Evolutionary conservation across 805 yeast genomes (phyloP).

Genomic region (Scheffersomyces spartinae): DNA sequence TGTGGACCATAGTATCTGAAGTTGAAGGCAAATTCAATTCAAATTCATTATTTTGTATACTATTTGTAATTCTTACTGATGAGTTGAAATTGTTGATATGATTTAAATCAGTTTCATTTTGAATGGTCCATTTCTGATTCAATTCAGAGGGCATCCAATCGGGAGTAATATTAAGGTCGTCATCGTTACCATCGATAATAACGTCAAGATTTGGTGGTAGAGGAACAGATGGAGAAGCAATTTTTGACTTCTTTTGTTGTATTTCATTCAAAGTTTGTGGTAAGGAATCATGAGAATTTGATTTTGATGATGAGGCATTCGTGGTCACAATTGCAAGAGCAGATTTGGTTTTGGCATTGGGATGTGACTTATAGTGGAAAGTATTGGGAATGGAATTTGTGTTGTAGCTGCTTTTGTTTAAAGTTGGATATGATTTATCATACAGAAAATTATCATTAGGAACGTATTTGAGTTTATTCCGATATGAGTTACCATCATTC

Average conservation of each 20-base stretch:
- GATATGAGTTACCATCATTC: slow-evolving; percentile 9
- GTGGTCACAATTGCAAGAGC: slow-evolving; percentile 11
- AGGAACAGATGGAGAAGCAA: no score
- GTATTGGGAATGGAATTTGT: slow-evolving; percentile 30
- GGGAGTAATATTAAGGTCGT: slow-evolving; percentile 16
- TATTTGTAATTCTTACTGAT: slow-evolving; percentile 13
- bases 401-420: no score
- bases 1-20: slow-evolving; percentile 22
- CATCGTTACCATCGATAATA: neutral
- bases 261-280: neutral
- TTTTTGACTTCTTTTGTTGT: neutral
- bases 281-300: neutral
- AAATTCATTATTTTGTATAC: slow-evolving; percentile 5
- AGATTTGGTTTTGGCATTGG: slow-evolving; percentile 29
- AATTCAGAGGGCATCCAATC: slow-evolving; percentile 33
- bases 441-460: slow-evolving; percentile 20
- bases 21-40: slow-evolving; percentile 10
- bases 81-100: slow-evolving; percentile 6
- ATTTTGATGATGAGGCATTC: neutral
- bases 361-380: slow-evolving; percentile 32
- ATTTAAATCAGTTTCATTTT: slow-evolving; percentile 1
- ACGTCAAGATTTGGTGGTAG: no score
- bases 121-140: slow-evolving; percentile 19
- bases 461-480: slow-evolving; percentile 20
- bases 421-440: slow-evolving; percentile 8